phyloP scores from a whole-genome alignment of 371 early-diverging fungal species.

The Apophysomyces trapeziformis region DNA sequence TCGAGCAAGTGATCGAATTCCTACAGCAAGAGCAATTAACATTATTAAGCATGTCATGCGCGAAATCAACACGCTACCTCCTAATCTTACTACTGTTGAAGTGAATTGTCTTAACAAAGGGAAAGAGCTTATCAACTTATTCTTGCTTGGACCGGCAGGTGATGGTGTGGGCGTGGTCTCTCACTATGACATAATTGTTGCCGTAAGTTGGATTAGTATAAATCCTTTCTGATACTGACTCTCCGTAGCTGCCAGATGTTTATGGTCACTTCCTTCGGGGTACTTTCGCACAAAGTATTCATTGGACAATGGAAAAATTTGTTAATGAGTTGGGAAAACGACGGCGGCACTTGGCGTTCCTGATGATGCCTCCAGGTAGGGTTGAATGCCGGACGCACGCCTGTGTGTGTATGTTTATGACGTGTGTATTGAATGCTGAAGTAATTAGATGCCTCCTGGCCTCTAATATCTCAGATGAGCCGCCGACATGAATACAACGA shows the following conservation, averaged over 20 bases:
- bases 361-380: conserved; percentile 68
- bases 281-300: conserved; percentile 58
- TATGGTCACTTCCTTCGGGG: conserved; percentile 55
- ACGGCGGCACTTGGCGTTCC: conserved; percentile 55
- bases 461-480: conserved; percentile 77
- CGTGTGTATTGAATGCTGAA: background rate
- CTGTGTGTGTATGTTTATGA: background rate
- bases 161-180: conserved; percentile 56
- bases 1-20: conserved; percentile 44
- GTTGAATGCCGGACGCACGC: background rate
- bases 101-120: conserved; percentile 51
- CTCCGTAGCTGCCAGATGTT: conserved; percentile 47
- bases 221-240: background rate
- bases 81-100: conserved; percentile 39
- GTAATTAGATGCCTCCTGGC: conserved; percentile 75
- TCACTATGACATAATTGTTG: conserved; percentile 57
- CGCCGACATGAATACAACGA: conserved; percentile 77
- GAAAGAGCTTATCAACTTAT: conserved; percentile 50
- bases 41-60: conserved; percentile 52
- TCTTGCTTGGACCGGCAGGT: conserved; percentile 46
- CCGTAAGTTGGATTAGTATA: conserved; percentile 27
- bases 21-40: conserved; percentile 49
- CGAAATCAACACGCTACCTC: conserved; percentile 52
- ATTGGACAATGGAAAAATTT: conserved; percentile 72
- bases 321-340: conserved; percentile 63